These are phyloP conservation scores for Suillus subalutaceus DNA, from an alignment of 768 basidiomycete genomes.

Conservation along the genomic window DNA sequence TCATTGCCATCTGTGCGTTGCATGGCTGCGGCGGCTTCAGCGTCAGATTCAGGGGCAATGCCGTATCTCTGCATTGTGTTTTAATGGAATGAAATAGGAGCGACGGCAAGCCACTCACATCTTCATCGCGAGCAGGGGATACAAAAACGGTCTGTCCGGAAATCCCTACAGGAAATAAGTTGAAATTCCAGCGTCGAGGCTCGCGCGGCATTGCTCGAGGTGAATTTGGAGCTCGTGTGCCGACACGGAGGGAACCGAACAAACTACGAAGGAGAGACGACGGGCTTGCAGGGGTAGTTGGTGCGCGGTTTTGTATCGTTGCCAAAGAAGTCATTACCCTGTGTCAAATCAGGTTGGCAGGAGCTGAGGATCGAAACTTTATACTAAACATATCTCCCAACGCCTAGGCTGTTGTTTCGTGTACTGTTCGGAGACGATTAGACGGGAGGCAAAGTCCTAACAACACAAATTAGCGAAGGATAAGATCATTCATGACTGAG, in stretches of 20 bases:
- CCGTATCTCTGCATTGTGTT: background rate
- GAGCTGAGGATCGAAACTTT: background rate
- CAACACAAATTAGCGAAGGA: background rate
- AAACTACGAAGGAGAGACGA: background rate
- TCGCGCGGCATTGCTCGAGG: background rate
- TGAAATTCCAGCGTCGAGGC: background rate
- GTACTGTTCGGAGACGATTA: background rate
- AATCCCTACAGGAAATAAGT: background rate
- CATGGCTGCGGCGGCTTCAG: background rate
- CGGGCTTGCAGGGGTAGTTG: background rate
- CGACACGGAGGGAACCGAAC: background rate
- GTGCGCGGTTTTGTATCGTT: background rate
- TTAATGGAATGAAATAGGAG: background rate
- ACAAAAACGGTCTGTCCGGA: background rate
- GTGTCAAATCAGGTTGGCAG: background rate
- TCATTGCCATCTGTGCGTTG: background rate
- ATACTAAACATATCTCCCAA: conserved; percentile 3
- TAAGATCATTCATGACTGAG: background rate
- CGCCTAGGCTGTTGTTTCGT: conserved; percentile 24
- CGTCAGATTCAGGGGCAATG: background rate
- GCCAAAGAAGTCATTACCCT: background rate
- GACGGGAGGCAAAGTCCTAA: background rate
- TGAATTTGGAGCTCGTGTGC: background rate
- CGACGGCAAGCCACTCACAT: background rate
- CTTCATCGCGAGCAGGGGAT: background rate